Base-by-base conservation (phyloP, 2,329 filamentous ascomycete species). In the Colletotrichum chlorophyti region DNA sequence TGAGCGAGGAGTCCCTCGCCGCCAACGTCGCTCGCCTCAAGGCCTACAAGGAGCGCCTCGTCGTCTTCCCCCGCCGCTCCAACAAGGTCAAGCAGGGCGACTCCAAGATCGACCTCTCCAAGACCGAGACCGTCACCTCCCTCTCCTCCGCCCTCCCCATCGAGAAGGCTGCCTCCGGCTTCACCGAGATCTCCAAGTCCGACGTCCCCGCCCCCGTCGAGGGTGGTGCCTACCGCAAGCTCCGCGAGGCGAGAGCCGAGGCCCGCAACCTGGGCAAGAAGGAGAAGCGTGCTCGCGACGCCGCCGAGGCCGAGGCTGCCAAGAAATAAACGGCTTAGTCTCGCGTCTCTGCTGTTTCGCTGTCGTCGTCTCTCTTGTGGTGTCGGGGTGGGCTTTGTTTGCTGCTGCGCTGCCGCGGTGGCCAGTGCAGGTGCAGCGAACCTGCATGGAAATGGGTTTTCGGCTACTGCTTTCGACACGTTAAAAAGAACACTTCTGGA, bases 11-110 rank as follows among this genome's bases (percentile, higher is more conserved):
- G 87, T 91, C 90, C 68, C 89, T 98, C 72, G 86, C 91, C 79
- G 85, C 86, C 85, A 99, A 99, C 83, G 94, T 99, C 72, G 91
- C 91, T 79, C 95, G 95, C 76, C 92, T 99, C 76, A 93, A 97
- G 88, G 92, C 92, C 78, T 99, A 97, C 93, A 91, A 90, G 84
- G 87, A 90, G 76, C 92, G 93, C 76, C 84, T 99, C 75, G 97
- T 99, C 79, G 87, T 99, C 77, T 97, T 99, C 87, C 95, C 95
- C 77, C 92, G 93, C 86, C 93, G 91, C 82, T 87, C 87, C 77
- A 93, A 93, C 82, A 88, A 95, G 83, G 87, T 89, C 83, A 97
- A 97, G 91, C 90, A 90, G 78, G 91, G 91, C 79, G 92, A 97
- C 82, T 89, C 89, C 79, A 91, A 91, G 76, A 91, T 94, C 88